Evolutionary conservation across 805 yeast genomes (phyloP).

Genomic region (Candida maltosa): DNA sequence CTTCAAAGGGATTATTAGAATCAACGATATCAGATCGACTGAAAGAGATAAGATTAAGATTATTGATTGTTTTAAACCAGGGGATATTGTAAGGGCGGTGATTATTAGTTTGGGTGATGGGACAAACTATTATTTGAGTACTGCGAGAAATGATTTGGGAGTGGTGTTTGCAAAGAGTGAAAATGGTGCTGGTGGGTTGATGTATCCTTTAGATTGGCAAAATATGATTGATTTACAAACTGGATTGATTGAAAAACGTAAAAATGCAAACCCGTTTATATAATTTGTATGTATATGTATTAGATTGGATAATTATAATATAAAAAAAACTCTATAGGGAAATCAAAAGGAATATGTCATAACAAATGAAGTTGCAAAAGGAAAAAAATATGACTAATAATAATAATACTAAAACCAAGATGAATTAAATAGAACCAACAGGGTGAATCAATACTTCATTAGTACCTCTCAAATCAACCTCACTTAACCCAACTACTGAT

Average conservation of each 20-base stretch:
- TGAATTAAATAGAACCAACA: conserved; percentile 9
- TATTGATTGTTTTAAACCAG: conserved; percentile 79
- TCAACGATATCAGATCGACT: conserved; percentile 86
- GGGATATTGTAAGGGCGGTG: conserved; percentile 84
- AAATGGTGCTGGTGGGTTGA: conserved; percentile 64
- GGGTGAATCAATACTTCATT: conserved; percentile 27
- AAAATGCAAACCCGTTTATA: conserved; percentile 84
- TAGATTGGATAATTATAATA: not conserved
- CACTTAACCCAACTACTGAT: conserved; percentile 68
- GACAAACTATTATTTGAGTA: conserved; percentile 79
- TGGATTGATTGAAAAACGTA: conserved; percentile 74
- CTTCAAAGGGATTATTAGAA: conserved; percentile 79
- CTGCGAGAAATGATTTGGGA: conserved; percentile 89
- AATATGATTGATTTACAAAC: conserved; percentile 79
- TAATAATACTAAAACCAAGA: too few species aligned
- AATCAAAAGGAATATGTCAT: not conserved
- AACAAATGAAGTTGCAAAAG: not conserved
- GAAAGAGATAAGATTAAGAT: conserved; percentile 86
- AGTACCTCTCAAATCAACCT: conserved; percentile 64
- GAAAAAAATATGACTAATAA: too few species aligned
- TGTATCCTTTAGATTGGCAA: conserved; percentile 95
- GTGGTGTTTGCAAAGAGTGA: conserved; percentile 82
- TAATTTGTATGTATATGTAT: not conserved
- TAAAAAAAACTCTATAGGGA: not conserved
- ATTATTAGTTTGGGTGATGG: conserved; percentile 94